Evolutionary conservation across 2,329 filamentous ascomycete species (phyloP).

Genomic region (Sporothrix phasma): DNA sequence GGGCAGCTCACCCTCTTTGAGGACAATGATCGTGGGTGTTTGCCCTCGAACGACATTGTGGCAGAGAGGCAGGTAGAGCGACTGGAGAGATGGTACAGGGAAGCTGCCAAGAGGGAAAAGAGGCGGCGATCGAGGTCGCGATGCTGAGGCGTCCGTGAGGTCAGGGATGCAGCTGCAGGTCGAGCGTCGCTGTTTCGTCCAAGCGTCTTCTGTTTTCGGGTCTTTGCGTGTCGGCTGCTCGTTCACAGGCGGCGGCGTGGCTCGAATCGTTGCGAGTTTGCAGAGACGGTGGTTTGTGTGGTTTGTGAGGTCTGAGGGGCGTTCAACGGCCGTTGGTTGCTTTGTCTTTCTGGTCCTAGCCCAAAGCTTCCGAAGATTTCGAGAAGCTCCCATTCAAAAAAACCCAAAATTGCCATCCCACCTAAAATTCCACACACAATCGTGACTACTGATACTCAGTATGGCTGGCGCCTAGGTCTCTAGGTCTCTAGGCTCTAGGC

Average conservation of each 20-base stretch:
- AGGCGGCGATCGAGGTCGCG: not conserved
- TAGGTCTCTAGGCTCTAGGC: too few species aligned
- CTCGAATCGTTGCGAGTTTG: not conserved
- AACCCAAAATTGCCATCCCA: slow-evolving; percentile 7
- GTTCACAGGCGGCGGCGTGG: not conserved
- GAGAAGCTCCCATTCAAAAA: slow-evolving; percentile 10
- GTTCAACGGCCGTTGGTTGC: not conserved
- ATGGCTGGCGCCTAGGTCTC: not conserved
- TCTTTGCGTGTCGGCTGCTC: not conserved
- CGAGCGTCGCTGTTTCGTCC: not conserved
- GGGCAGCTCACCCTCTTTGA: slow-evolving; percentile 68
- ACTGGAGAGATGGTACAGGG: too few species aligned
- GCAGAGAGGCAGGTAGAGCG: not conserved
- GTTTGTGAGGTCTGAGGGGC: too few species aligned
- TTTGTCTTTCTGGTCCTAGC: not conserved
- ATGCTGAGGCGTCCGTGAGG: too few species aligned
- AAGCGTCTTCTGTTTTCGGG: not conserved
- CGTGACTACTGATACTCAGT: too few species aligned
- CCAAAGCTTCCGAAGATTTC: slow-evolving; percentile 7
- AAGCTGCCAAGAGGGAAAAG: not conserved
- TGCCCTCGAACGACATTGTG: slow-evolving; percentile 91
- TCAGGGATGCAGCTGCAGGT: too few species aligned
- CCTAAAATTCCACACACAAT: slow-evolving; percentile 1
- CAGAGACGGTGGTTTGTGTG: not conserved
- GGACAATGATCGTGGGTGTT: slow-evolving; percentile 94